A percentile compares a stretch with the other conserved stretches of the same genome.
Evolutionary conservation across 768 basidiomycete species (phyloP).

Genomic region (Suillus subalutaceus): DNA sequence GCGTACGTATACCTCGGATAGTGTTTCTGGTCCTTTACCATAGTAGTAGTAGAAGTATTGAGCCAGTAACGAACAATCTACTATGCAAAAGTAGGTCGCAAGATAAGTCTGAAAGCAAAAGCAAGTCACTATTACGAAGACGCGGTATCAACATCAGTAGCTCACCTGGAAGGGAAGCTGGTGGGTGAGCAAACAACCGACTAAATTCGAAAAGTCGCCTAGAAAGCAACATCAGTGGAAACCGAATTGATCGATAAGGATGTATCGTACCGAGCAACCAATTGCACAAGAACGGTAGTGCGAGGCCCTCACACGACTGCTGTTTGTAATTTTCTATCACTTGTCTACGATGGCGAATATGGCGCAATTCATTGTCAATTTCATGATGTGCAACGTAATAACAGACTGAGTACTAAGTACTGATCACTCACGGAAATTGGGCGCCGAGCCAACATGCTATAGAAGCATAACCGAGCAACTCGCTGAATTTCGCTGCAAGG

Average conservation of each 20-base stretch:
- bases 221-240: not conserved
- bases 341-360: conserved; percentile 56
- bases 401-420: conserved; percentile 12
- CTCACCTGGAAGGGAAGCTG: conserved; percentile 94
- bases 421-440: conserved; percentile 77
- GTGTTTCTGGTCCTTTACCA: conserved; percentile 38
- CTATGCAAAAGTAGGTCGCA: conserved; percentile 85
- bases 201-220: conserved; percentile 92
- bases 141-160: conserved; percentile 10
- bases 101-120: conserved; percentile 69
- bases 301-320: conserved; percentile 87
- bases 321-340: conserved; percentile 74
- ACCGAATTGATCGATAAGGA: not conserved
- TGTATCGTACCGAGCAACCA: conserved; percentile 81
- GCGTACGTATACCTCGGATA: conserved; percentile 37
- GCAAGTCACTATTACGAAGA: conserved; percentile 17
- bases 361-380: conserved; percentile 13
- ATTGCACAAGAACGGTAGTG: conserved; percentile 89
- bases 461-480: conserved; percentile 68
- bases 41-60: conserved; percentile 95
- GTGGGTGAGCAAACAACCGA: conserved; percentile 89
- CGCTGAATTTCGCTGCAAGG: conserved; percentile 46
- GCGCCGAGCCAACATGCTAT: conserved; percentile 85
- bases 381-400: not conserved
- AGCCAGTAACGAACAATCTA: conserved; percentile 73